Conservation (phyloP, 2,329 filamentous ascomycete genomes). For the Calonectria hongkongensis region DNA sequence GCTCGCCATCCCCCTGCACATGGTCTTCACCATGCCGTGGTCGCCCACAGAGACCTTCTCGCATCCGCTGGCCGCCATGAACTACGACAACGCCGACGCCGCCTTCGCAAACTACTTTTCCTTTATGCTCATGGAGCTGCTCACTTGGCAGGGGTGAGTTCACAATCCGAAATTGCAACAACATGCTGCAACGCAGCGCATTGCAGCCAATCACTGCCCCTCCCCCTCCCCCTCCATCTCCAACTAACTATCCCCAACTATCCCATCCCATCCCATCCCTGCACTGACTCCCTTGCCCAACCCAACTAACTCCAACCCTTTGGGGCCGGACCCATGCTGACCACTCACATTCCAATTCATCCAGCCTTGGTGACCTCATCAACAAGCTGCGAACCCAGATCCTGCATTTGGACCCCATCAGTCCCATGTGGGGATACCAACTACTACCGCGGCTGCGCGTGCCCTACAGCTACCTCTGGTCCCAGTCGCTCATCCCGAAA, state of each 20-base stretch:
- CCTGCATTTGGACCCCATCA: constrained; percentile 78
- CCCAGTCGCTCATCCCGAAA: constrained; percentile 78
- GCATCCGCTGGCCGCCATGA: constrained; percentile 62
- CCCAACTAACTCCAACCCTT: not conserved
- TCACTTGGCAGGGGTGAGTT: constrained; percentile 81
- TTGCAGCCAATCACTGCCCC: not conserved
- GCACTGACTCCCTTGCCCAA: not conserved
- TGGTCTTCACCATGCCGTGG: constrained; percentile 81
- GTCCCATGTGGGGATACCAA: constrained; percentile 79
- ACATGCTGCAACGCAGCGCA: too few species aligned
- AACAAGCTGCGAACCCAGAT: constrained; percentile 79
- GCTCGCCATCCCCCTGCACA: constrained; percentile 68
- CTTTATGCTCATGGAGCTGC: constrained; percentile 76
- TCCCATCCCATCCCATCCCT: not conserved
- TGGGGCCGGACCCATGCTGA: not conserved
- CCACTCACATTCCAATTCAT: not conserved
- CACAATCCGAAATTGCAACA: not conserved
- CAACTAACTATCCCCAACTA: not conserved
- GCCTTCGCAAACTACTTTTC: constrained; percentile 52
- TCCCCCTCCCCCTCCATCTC: not conserved
- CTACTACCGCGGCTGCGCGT: constrained; percentile 77
- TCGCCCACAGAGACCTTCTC: constrained; percentile 71
- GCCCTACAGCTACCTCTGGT: constrained; percentile 84
- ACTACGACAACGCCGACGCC: constrained; percentile 50
- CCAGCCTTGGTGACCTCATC: constrained; percentile 79